Base-by-base conservation (phyloP, 441 rosid species). In the Gossypium trilobum region DNA sequence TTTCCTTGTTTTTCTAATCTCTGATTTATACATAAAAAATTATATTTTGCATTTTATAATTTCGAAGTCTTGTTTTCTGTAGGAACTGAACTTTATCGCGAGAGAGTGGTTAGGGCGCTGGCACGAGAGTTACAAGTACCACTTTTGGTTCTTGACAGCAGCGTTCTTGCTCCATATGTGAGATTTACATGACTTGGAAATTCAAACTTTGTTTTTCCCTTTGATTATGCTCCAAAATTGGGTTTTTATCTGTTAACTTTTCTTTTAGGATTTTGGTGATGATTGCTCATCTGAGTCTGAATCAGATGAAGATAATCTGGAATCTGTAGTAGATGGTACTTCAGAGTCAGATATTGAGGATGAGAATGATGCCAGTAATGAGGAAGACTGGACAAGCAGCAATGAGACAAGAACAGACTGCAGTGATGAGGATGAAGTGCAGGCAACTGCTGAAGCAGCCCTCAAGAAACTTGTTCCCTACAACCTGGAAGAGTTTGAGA, bases 41-140 rank as follows among this genome's bases (percentile, higher is more conserved):
- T 62, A 39, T 64, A 17, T 74, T 54, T 31, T 74, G 14, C 66
- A 14, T 61, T 77, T 69, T 51, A 14, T 61, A 44, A 71, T 66
- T 55, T 68, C 48, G n/a, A 22, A 20, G 20, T 72, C 56, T 22
- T 81, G 74, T 60, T 51, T 58, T 55, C 76, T 78, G 9, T 78
- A 94, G 97, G 98, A 64, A 92, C 97, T 29, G 97, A 92, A 82
- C 98, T 95, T 68, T 95, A 89, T 74, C 86, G 95, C 42, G 99
- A 95, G 81, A 87, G 98, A 84, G 71, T 91, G 78, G 97, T 95
- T 62, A 87, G 86, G 80, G 99, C 96, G 29, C 93, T 92, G 78
- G 99, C 99, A 61, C 85, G 68, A 71, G 96, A 91, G 71, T 82
- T 90, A 78, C 83, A 83, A 81, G 98, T 95, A 74, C 95, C 98